Conservation (phyloP, 176 grass and related monocot species). For the Lolium multiflorum region DNA sequence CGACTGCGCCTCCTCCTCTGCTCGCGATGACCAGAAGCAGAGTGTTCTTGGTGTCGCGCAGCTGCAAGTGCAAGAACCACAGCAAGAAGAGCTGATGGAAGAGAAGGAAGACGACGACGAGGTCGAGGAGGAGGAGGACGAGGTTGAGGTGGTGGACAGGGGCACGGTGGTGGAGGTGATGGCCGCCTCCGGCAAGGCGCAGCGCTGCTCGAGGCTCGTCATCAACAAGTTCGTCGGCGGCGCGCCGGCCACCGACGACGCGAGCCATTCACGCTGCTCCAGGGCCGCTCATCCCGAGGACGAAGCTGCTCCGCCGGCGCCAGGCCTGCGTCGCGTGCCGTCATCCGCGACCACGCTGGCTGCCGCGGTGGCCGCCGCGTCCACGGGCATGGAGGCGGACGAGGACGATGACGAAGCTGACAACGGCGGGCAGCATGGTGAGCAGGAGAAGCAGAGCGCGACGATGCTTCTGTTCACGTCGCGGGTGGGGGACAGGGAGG, state of each 20-base stretch:
- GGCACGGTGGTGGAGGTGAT: constrained; percentile 63
- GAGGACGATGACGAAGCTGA: not conserved
- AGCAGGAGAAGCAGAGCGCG: not conserved
- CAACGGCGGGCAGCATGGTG: not conserved
- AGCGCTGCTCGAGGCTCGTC: constrained; percentile 54
- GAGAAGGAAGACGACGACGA: constrained; percentile 4
- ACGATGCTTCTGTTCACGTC: constrained; percentile 56
- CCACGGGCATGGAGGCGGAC: not conserved
- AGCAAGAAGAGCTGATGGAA: not conserved
- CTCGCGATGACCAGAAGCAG: not conserved
- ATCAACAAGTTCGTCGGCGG: constrained; percentile 81
- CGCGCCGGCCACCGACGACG: not conserved
- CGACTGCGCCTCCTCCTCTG: constrained; percentile 2
- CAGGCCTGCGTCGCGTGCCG: constrained; percentile 21
- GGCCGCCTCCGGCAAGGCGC: constrained; percentile 28
- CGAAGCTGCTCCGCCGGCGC: not conserved
- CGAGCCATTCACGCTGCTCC: not conserved
- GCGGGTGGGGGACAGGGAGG: constrained; percentile 43
- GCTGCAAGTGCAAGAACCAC: not conserved
- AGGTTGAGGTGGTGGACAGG: constrained; percentile 72
- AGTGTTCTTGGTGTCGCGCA: not conserved
- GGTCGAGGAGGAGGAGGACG: constrained; percentile 46
- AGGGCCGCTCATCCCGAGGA: no score
- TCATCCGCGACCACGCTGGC: constrained; percentile 47
- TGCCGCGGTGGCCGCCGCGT: constrained; percentile 49